Conservation (phyloP, 2,329 filamentous ascomycete genomes). For the Pseudocercospora pini-densiflorae region DNA sequence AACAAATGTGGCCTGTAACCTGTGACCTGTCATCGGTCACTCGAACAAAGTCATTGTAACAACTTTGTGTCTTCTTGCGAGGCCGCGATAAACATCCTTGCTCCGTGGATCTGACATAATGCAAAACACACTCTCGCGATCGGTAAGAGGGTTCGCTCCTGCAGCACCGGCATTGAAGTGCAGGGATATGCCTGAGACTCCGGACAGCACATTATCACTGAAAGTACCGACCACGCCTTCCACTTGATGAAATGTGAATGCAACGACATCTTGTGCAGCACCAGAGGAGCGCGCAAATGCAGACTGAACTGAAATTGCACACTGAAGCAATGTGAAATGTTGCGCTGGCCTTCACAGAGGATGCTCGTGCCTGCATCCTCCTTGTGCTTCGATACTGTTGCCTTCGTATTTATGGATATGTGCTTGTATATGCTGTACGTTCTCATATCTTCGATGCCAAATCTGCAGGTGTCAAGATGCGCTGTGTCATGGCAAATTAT, state of each 20-base stretch:
- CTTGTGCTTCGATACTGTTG: neutral
- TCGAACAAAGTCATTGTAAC: neutral
- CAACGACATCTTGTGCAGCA: neutral
- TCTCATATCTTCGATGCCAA: neutral
- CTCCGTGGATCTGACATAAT: neutral
- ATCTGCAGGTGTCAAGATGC: neutral
- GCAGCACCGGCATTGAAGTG: conserved; percentile 4
- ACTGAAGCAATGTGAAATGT: neutral
- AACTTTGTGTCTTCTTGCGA: neutral
- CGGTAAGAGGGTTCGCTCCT: neutral
- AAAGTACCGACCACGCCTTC: too few species aligned
- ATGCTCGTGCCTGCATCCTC: neutral
- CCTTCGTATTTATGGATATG: neutral
- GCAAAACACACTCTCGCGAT: neutral
- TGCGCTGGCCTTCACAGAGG: neutral
- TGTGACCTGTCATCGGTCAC: neutral
- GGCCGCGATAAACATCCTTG: neutral
- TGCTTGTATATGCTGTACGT: neutral
- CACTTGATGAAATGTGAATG: neutral
- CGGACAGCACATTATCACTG: neutral
- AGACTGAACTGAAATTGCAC: neutral
- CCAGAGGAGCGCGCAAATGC: neutral
- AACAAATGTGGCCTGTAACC: neutral
- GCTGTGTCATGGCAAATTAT: neutral
- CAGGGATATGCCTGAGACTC: neutral